Conservation (phyloP, 2,329 filamentous ascomycete species). For the Fusarium secorum region DNA sequence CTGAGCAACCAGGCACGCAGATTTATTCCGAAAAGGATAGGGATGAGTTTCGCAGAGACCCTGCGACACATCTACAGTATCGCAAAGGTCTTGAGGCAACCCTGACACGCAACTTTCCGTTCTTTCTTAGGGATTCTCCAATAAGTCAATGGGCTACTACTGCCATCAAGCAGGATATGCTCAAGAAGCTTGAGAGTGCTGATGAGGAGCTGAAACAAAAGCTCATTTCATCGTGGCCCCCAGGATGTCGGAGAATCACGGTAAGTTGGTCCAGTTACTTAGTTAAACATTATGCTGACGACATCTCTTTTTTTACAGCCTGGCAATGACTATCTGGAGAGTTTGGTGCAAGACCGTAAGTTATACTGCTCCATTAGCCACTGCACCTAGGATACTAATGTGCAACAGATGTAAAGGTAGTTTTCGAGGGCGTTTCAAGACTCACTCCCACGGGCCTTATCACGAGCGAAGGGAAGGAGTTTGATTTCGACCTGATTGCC, state of each 20-base stretch:
- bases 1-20: neutral
- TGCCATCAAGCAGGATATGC: neutral
- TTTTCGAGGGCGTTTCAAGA: neutral
- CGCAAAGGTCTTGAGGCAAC: neutral
- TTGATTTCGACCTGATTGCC: neutral
- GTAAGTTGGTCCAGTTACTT: neutral
- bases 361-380: neutral
- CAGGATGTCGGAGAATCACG: rapidly evolving
- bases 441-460: neutral
- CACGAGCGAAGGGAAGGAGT: neutral
- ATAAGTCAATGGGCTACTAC: neutral
- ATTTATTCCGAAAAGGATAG: neutral
- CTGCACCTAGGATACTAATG: too few species aligned
- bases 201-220: neutral
- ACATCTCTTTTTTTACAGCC: neutral
- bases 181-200: neutral
- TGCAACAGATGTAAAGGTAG: neutral
- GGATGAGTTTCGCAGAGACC: neutral
- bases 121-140: neutral
- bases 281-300: rapidly evolving
- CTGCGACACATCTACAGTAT: neutral
- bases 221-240: neutral
- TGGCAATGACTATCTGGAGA: neutral
- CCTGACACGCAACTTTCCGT: neutral
- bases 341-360: neutral